phyloP scores from a whole-genome alignment of 2,329 filamentous ascomycete genomes.

The Fusarium virguliforme region DNA sequence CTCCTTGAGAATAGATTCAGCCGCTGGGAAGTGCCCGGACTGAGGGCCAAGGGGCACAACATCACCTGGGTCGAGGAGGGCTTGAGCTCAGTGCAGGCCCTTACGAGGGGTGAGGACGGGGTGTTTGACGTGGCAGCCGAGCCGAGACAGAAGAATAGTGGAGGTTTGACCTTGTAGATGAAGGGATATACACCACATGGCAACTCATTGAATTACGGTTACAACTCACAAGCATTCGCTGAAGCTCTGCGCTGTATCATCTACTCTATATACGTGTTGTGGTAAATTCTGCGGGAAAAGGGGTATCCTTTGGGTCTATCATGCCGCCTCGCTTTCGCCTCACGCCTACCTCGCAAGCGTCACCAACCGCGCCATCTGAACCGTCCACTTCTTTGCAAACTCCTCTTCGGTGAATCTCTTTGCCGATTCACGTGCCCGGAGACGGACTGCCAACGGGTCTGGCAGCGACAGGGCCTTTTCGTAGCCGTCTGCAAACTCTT shows the following conservation, averaged over 20 bases:
- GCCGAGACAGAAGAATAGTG: constrained; percentile 81
- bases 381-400: constrained; percentile 85
- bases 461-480: constrained; percentile 81
- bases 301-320: constrained; percentile 59
- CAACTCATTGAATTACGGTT: background rate
- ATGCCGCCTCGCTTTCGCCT: constrained; percentile 38
- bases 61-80: constrained; percentile 77
- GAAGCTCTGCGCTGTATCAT: constrained; percentile 12
- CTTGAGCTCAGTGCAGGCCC: constrained; percentile 78
- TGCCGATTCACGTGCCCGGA: constrained; percentile 83
- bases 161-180: constrained; percentile 68
- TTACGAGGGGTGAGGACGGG: constrained; percentile 71
- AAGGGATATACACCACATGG: constrained; percentile 8
- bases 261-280: constrained; percentile 37
- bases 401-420: constrained; percentile 89
- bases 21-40: constrained; percentile 74
- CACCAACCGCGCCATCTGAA: constrained; percentile 82
- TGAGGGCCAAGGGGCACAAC: constrained; percentile 78
- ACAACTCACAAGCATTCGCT: constrained; percentile 5
- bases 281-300: constrained; percentile 39
- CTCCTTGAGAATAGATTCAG: constrained; percentile 78
- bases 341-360: constrained; percentile 54
- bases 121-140: constrained; percentile 85
- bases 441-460: constrained; percentile 82
- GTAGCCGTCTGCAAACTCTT: constrained; percentile 87